These are phyloP conservation scores for Fusarium setosum DNA, from an alignment of 2,329 filamentous ascomycete species.

Conservation along the genomic window DNA sequence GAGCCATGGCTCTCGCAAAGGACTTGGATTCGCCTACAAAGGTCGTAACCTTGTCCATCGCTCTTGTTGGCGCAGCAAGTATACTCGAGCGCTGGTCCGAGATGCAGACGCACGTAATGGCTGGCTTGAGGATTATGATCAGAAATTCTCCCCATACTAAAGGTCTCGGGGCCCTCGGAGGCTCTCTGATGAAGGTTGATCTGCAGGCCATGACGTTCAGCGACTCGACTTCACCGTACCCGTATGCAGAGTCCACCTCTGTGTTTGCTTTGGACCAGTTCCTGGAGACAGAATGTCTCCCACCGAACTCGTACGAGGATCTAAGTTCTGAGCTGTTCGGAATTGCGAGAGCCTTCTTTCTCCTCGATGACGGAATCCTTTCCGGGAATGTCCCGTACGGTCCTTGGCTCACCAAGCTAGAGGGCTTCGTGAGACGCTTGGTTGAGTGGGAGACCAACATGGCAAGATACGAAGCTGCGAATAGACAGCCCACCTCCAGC, in stretches of 20 bases:
- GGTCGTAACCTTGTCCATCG: constrained; percentile 39
- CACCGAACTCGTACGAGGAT: neutral
- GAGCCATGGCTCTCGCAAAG: constrained; percentile 39
- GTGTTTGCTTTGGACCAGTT: constrained; percentile 1
- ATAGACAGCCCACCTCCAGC: neutral
- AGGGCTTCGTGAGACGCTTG: neutral
- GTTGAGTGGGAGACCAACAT: neutral
- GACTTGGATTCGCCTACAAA: constrained; percentile 29
- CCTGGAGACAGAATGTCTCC: neutral
- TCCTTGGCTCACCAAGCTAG: neutral
- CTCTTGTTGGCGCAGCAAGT: constrained; percentile 40
- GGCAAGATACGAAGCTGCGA: neutral
- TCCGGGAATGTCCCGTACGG: neutral
- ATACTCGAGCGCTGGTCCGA: constrained; percentile 40
- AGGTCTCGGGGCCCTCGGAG: neutral
- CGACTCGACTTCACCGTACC: constrained; percentile 38
- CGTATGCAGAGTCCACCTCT: constrained; percentile 20
- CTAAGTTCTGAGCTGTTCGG: constrained; percentile 5
- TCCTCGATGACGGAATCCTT: neutral
- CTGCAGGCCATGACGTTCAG: constrained; percentile 43
- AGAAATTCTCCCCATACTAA: neutral
- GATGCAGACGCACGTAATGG: constrained; percentile 38
- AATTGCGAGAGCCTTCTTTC: neutral
- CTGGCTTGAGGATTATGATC: constrained; percentile 38
- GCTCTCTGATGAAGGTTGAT: constrained; percentile 37